A percentile compares a stretch with the other conserved stretches of the same genome.
Conservation (phyloP, 768 basidiomycete species). For the Obba rivulosa region DNA sequence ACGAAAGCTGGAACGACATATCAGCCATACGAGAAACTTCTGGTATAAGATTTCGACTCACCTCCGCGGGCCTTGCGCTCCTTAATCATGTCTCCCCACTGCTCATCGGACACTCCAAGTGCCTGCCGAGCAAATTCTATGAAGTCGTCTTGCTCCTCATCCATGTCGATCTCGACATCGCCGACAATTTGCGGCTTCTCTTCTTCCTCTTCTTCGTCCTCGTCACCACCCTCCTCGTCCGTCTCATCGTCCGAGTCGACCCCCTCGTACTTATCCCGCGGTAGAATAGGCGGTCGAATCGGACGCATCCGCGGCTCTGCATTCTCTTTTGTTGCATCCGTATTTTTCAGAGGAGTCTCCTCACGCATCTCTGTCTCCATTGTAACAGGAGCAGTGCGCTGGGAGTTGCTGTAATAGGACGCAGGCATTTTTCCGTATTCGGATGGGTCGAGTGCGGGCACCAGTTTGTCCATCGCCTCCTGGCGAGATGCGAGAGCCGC, state of each 20-base stretch:
- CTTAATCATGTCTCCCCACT: slow-evolving; percentile 82
- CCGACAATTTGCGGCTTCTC: slow-evolving; percentile 81
- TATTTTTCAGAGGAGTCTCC: slow-evolving; percentile 5
- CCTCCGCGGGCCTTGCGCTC: slow-evolving; percentile 81
- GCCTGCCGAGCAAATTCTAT: slow-evolving; percentile 91
- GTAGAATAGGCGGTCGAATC: slow-evolving; percentile 73
- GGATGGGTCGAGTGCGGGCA: slow-evolving; percentile 68
- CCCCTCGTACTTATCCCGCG: slow-evolving; percentile 85
- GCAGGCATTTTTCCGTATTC: slow-evolving; percentile 90
- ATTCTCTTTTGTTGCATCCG: not conserved
- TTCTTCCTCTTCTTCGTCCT: slow-evolving; percentile 63
- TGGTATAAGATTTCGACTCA: slow-evolving; percentile 30
- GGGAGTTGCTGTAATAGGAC: slow-evolving; percentile 64
- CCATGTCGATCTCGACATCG: slow-evolving; percentile 87
- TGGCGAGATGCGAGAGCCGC: slow-evolving; percentile 38
- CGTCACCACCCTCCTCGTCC: slow-evolving; percentile 51
- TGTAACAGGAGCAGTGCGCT: slow-evolving; percentile 49
- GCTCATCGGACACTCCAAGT: slow-evolving; percentile 82
- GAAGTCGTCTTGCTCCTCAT: slow-evolving; percentile 90
- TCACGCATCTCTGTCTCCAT: slow-evolving; percentile 38
- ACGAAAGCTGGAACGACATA: slow-evolving; percentile 15
- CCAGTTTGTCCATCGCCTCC: slow-evolving; percentile 72
- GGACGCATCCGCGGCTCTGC: slow-evolving; percentile 31
- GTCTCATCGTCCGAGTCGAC: slow-evolving; percentile 90
- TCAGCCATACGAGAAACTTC: not conserved